Base-by-base conservation (phyloP, 148 eudicot species). In the Silene uniflora region DNA sequence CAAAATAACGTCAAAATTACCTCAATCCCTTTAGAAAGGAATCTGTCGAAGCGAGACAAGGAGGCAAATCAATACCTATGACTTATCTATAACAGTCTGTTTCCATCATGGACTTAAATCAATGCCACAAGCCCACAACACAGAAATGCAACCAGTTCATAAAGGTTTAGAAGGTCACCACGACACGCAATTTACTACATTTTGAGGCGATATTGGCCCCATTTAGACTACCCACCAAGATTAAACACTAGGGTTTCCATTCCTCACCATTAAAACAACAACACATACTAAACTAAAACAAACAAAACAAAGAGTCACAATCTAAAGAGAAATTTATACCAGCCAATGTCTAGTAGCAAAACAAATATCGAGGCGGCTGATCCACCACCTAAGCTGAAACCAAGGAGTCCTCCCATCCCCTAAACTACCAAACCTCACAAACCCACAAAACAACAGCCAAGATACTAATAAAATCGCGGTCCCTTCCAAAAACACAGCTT, bases 271-370 rank as follows among this genome's bases (percentile, higher is more conserved):
- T n/a, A n/a, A n/a, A n/a, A n/a, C n/a, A n/a, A n/a, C n/a, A n/a
- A n/a, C n/a, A n/a, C n/a, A n/a, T n/a, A n/a, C n/a, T 21, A 76
- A 68, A 39, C 42, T 24, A 13, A 13, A 69, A 70, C 18, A 3
- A 39, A 62, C 35, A 63, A 52, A 49, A 63, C 3, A 58, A 2
- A 19, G 54, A 21, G 8, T 5, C 27, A 52, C 54, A 60, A 25
- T 21, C 11, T 47, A 42, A 13, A 42, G 19, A 10, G 21, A 61
- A 52, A 10, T 29, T 18, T 58, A 18, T 84, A 91, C 97, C 81
- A 94, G 92, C 97, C 97, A 90, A 82, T 94, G 98, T 22, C 96
- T 81, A 11, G 98, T 90, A n/a, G 98, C 81, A 80, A 90, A 94
- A 66, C 85, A 81, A 65, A 94, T 47, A 78, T 94, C 98, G 56